These are phyloP conservation scores for Monosporascus cannonballus DNA, from an alignment of 2,329 filamentous ascomycete genomes.

Conservation along the genomic window DNA sequence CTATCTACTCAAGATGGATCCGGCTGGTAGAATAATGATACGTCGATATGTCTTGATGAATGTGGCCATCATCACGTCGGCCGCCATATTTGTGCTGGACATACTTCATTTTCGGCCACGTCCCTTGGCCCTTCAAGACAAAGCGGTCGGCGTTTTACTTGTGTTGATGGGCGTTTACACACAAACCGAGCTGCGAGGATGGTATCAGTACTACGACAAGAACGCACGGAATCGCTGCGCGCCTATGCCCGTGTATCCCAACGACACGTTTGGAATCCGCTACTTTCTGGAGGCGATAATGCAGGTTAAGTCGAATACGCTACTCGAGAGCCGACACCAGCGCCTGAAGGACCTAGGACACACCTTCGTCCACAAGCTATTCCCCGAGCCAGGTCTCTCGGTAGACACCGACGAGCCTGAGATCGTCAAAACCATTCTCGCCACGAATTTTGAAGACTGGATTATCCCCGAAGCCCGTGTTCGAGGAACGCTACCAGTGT, in stretches of 20 bases:
- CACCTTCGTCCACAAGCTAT: constrained; percentile 17
- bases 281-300: constrained; percentile 16
- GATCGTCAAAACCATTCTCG: constrained; percentile 51
- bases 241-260: constrained; percentile 13
- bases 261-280: constrained; percentile 18
- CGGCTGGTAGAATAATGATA: constrained; percentile 2
- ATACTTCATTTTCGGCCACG: constrained; percentile 7
- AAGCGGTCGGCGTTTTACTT: constrained; percentile 5
- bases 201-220: constrained; percentile 11
- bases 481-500: constrained; percentile 31
- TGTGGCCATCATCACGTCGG: constrained; percentile 1
- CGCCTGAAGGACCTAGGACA: constrained; percentile 11
- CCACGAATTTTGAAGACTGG: constrained; percentile 44
- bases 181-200: constrained; percentile 10
- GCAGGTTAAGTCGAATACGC: constrained; percentile 7
- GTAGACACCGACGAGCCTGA: constrained; percentile 21
- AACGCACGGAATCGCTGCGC: constrained; percentile 13
- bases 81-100: constrained; percentile 6
- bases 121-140: not conserved
- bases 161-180: constrained; percentile 8
- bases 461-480: constrained; percentile 32
- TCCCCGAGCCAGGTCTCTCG: constrained; percentile 10
- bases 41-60: constrained; percentile 12
- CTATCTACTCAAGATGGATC: not conserved
- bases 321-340: constrained; percentile 12